Evolutionary conservation across 768 basidiomycete species (phyloP).

Genomic region (Gloeostereum incarnatum): DNA sequence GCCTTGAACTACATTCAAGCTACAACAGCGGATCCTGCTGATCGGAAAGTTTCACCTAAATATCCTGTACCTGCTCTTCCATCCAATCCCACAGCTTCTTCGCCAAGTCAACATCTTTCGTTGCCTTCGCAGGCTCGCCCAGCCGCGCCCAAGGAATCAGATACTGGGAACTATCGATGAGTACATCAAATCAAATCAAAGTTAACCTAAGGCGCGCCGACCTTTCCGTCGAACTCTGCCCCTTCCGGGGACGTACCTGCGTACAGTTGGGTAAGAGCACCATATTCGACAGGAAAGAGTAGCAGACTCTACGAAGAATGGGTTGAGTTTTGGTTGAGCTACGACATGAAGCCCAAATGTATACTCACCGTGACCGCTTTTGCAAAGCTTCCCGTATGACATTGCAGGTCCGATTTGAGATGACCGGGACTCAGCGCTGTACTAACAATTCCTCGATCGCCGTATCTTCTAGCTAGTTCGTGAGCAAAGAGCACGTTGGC

Average conservation of each 20-base stretch:
- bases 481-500: slow-evolving; percentile 34
- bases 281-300: slow-evolving; percentile 15
- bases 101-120: neutral
- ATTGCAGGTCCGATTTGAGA: neutral
- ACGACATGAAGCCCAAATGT: neutral
- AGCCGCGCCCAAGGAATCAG: slow-evolving; percentile 12
- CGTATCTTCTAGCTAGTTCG: slow-evolving; percentile 32
- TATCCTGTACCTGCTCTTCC: slow-evolving; percentile 5
- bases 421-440: slow-evolving; percentile 31
- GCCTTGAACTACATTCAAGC: too few relatives aligned
- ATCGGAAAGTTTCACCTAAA: too few relatives aligned
- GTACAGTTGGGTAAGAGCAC: slow-evolving; percentile 27
- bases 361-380: slow-evolving; percentile 8
- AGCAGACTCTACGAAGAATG: slow-evolving; percentile 8
- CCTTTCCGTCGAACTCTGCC: slow-evolving; percentile 21
- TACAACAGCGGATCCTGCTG: too few relatives aligned
- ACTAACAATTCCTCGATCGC: slow-evolving; percentile 32
- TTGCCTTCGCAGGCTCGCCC: slow-evolving; percentile 5
- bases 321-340: too few relatives aligned
- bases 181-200: neutral
- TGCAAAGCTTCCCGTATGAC: slow-evolving; percentile 1
- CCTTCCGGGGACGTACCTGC: slow-evolving; percentile 25
- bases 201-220: neutral
- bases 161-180: slow-evolving; percentile 3
- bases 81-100: slow-evolving; percentile 6